Evolutionary conservation across 164 flowering plant species (phyloP).

Genomic region (Macadamia integrifolia): DNA sequence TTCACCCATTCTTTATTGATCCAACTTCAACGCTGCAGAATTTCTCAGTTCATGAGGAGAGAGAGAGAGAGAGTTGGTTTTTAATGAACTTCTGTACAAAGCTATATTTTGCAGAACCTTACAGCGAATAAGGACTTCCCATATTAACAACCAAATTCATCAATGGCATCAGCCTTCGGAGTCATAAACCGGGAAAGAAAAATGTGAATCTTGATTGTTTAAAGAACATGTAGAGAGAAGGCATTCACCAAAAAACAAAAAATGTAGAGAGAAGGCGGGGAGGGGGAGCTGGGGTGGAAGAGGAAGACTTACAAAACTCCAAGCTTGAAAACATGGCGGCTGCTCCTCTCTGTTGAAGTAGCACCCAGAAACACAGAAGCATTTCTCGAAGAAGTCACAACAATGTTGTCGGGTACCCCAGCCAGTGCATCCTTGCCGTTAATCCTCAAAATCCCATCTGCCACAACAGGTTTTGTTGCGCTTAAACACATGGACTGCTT

Average conservation of each 20-base stretch:
- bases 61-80: too few relatives aligned
- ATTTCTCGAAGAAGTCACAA: conserved; percentile 23
- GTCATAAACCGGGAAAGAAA: neutral
- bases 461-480: conserved; percentile 22
- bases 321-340: conserved; percentile 53
- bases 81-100: neutral
- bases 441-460: conserved; percentile 33
- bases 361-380: conserved; percentile 28
- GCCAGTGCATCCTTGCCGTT: conserved; percentile 39
- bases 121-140: too few relatives aligned
- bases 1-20: too few relatives aligned
- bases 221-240: neutral
- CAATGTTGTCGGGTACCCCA: conserved; percentile 46
- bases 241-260: neutral
- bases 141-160: too few relatives aligned
- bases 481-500: conserved; percentile 27
- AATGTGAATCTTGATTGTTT: neutral
- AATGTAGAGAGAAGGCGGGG: too few relatives aligned
- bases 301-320: conserved; percentile 41
- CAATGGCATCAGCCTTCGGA: too few relatives aligned
- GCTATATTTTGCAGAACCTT: neutral
- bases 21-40: neutral
- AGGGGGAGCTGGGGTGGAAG: too few relatives aligned
- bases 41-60: neutral
- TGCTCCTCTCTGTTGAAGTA: conserved; percentile 9